phyloP scores from a whole-genome alignment of 495 filamentous ascomycete genomes.

The Aspergillus incahuasiensis region DNA sequence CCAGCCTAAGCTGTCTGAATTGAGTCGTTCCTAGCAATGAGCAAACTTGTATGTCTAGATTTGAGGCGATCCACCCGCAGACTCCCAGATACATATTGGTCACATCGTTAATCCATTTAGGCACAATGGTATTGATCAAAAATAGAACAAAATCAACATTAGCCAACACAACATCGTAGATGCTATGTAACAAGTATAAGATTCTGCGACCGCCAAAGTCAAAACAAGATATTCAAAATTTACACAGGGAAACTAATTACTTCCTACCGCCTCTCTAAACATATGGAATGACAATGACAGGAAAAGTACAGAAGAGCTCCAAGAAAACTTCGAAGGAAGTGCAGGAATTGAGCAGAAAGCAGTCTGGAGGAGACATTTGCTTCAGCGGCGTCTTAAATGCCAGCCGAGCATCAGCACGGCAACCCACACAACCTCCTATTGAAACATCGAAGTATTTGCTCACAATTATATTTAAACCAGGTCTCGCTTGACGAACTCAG shows the following conservation, averaged over 20 bases:
- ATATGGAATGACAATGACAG: constrained; percentile 15
- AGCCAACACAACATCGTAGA: background rate
- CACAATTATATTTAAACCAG: constrained; percentile 61
- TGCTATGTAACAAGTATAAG: background rate
- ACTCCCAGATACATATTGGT: no score
- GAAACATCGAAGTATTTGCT: background rate
- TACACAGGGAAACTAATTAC: constrained; percentile 25
- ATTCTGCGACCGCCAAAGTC: background rate
- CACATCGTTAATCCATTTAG: no score
- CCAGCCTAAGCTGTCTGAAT: no score
- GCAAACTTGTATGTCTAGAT: no score
- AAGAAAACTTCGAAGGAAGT: constrained; percentile 11
- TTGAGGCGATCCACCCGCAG: no score
- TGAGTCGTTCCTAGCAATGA: no score
- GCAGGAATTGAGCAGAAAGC: constrained; percentile 14
- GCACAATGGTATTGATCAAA: no score
- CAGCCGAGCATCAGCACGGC: background rate
- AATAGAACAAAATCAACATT: no score
- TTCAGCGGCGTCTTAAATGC: background rate
- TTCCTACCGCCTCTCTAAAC: constrained; percentile 26
- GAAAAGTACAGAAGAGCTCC: constrained; percentile 19
- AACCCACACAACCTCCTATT: constrained; percentile 1
- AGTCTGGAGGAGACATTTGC: constrained; percentile 7
- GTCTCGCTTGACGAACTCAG: constrained; percentile 94
- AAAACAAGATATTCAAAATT: constrained; percentile 13